Percentiles rank a stretch among this genome's conserved stretches.
Evolutionary conservation across 371 early-diverging fungal species (phyloP).

Genomic region (Mucor indicus): DNA sequence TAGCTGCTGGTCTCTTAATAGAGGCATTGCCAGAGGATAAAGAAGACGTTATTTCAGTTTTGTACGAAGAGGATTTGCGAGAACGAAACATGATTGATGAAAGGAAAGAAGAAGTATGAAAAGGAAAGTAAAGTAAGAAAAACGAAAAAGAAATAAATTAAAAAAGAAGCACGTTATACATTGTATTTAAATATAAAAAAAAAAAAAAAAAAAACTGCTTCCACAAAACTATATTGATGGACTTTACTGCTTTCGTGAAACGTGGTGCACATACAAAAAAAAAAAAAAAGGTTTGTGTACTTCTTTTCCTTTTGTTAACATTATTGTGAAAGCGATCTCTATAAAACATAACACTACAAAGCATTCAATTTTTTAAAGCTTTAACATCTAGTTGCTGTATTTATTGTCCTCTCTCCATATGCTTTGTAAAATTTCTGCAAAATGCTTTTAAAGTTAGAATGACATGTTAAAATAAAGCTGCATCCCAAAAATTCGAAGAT

Average conservation of each 20-base stretch:
- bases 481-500: neutral
- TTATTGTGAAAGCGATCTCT: neutral
- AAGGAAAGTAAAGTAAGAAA: slow-evolving; percentile 4
- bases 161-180: neutral
- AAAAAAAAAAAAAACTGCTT: slow-evolving; percentile 7
- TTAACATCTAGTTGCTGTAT: too few relatives aligned
- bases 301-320: neutral
- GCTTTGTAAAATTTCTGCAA: too few relatives aligned
- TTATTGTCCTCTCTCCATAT: slow-evolving; percentile 25
- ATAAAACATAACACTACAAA: too few relatives aligned
- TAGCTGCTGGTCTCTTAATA: slow-evolving; percentile 15
- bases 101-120: slow-evolving; percentile 3
- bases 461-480: too few relatives aligned
- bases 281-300: neutral
- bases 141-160: neutral
- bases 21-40: slow-evolving; percentile 33
- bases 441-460: slow-evolving; percentile 8
- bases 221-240: slow-evolving; percentile 14
- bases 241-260: slow-evolving; percentile 7
- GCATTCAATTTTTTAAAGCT: too few relatives aligned
- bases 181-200: neutral
- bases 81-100: slow-evolving; percentile 18
- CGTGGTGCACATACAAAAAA: slow-evolving; percentile 9
- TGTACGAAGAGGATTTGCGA: slow-evolving; percentile 5
- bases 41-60: slow-evolving; percentile 14